A percentile compares a stretch with the other conserved stretches of the same genome.
These are phyloP conservation scores for Penicillium sp. DNA, from an alignment of 2,329 filamentous ascomycete genomes.

Conservation along the genomic window DNA sequence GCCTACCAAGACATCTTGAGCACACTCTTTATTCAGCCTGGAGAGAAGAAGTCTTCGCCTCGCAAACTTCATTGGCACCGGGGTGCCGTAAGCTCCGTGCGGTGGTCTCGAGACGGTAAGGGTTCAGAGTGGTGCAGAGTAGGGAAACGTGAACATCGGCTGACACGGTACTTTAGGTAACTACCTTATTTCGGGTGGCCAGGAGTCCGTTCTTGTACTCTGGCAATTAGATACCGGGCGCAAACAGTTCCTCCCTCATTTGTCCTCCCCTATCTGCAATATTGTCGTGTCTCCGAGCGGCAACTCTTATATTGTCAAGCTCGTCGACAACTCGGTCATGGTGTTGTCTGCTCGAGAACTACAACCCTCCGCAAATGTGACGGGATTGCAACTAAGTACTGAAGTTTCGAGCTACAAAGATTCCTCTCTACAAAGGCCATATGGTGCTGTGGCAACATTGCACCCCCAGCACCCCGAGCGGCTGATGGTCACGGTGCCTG, in stretches of 20 bases:
- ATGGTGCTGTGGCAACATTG: slow-evolving; percentile 50
- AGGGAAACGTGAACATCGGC: no score
- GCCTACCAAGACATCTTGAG: slow-evolving; percentile 70
- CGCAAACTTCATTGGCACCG: slow-evolving; percentile 88
- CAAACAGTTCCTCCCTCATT: slow-evolving; percentile 79
- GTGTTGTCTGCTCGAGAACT: slow-evolving; percentile 85
- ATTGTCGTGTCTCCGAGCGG: slow-evolving; percentile 75
- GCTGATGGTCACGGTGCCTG: slow-evolving; percentile 61
- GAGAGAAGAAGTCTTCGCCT: slow-evolving; percentile 39
- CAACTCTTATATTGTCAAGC: slow-evolving; percentile 72
- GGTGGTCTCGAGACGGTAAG: slow-evolving; percentile 86
- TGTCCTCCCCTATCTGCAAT: slow-evolving; percentile 77
- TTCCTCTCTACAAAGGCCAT: slow-evolving; percentile 11
- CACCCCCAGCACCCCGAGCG: slow-evolving; percentile 58
- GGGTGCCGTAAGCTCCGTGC: slow-evolving; percentile 71
- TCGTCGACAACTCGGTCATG: slow-evolving; percentile 90
- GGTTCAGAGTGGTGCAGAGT: neutral
- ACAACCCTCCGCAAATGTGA: slow-evolving; percentile 74
- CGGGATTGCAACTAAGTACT: slow-evolving; percentile 63
- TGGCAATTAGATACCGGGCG: slow-evolving; percentile 90
- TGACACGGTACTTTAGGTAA: slow-evolving; percentile 53
- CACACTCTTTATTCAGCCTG: slow-evolving; percentile 14
- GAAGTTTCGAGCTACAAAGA: slow-evolving; percentile 48
- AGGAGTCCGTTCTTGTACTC: slow-evolving; percentile 79
- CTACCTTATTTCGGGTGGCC: slow-evolving; percentile 88